A percentile compares a stretch with the other conserved stretches of the same genome.
Evolutionary conservation across 176 grass and related monocot species (phyloP).

Genomic region (Canna indica): DNA sequence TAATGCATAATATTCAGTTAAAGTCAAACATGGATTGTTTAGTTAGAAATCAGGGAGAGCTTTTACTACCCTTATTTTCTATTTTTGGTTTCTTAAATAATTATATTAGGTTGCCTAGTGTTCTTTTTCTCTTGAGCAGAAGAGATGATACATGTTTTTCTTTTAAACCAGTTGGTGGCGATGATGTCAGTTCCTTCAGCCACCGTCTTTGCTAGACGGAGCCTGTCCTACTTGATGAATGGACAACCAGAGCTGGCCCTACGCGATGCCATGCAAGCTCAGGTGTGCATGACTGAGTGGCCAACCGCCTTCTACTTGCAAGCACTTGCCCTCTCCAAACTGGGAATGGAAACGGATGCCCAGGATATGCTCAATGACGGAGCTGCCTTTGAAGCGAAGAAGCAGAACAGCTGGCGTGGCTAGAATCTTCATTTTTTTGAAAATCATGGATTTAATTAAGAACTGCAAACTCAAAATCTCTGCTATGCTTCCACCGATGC

Average conservation of each 20-base stretch:
- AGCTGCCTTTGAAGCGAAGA: constrained; percentile 84
- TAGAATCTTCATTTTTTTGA: constrained; percentile 3
- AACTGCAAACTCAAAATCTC: background rate
- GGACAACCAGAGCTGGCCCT: constrained; percentile 87
- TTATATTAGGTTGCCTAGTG: background rate
- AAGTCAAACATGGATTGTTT: no score
- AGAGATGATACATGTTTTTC: background rate
- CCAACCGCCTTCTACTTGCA: constrained; percentile 93
- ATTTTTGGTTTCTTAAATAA: background rate
- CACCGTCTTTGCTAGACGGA: constrained; percentile 76
- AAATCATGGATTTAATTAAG: background rate
- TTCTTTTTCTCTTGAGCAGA: background rate
- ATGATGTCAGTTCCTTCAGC: constrained; percentile 88
- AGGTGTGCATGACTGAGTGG: constrained; percentile 99
- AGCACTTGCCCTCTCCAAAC: constrained; percentile 88
- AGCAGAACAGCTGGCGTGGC: constrained; percentile 82
- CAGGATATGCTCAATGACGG: constrained; percentile 98
- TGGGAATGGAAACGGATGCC: constrained; percentile 95
- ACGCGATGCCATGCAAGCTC: constrained; percentile 94
- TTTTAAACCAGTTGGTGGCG: constrained; percentile 52
- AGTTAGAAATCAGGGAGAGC: no score
- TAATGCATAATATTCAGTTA: no score
- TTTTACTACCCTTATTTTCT: no score
- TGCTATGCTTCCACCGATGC: background rate
- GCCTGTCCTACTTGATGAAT: constrained; percentile 92